These are phyloP conservation scores for Aspergillus ibericus DNA, from an alignment of 2,329 filamentous ascomycete genomes.

Conservation along the genomic window DNA sequence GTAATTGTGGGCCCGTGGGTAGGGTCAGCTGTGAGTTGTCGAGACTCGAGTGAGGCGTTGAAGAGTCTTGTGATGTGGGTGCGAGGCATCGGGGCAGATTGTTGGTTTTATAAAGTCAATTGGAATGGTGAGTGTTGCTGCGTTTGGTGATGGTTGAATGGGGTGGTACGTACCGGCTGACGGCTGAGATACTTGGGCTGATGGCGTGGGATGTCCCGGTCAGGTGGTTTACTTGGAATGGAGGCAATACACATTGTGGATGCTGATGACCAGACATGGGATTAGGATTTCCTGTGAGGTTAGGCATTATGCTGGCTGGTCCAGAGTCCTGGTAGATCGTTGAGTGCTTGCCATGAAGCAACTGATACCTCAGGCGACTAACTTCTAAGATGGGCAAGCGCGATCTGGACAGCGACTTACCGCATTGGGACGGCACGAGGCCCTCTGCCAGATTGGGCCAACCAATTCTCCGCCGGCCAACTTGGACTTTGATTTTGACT, in stretches of 20 bases:
- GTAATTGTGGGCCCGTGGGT: slow-evolving; percentile 1
- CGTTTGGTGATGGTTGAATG: neutral
- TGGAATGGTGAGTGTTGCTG: neutral
- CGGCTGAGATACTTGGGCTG: neutral
- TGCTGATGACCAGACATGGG: too few relatives aligned
- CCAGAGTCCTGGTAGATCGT: too few relatives aligned
- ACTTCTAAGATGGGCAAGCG: neutral
- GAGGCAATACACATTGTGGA: too few relatives aligned
- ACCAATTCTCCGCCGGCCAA: too few relatives aligned
- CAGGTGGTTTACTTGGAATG: neutral
- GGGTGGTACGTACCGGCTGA: too few relatives aligned
- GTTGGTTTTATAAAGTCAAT: neutral
- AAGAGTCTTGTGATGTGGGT: neutral
- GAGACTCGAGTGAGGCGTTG: too few relatives aligned
- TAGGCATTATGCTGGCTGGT: neutral
- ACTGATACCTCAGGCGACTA: neutral
- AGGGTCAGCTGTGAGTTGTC: neutral
- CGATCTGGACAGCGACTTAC: neutral
- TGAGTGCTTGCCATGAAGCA: too few relatives aligned
- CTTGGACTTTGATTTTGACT: too few relatives aligned
- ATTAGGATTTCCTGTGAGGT: too few relatives aligned
- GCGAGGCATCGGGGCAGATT: neutral
- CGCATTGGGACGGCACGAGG: neutral
- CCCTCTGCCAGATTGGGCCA: neutral
- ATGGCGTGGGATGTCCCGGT: neutral